Conservation (phyloP, 345 rosid genomes). For the rapeseed (Brassica napus) region DNA sequence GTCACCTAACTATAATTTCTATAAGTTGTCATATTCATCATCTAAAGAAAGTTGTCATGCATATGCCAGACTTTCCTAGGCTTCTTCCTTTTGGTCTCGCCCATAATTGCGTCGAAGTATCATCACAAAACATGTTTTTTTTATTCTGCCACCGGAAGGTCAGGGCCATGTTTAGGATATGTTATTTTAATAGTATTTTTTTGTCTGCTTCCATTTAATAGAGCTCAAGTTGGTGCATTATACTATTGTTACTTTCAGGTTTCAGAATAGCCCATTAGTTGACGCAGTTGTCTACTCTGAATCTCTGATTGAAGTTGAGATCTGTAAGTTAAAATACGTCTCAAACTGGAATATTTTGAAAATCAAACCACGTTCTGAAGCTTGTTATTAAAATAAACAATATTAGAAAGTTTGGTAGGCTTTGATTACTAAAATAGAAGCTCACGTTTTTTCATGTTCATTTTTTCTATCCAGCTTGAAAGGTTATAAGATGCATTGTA, state of each 20-base stretch:
- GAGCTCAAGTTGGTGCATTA: not conserved
- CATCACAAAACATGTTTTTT: not conserved
- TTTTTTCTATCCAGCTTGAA: not conserved
- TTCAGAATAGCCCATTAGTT: not conserved
- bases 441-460: not conserved
- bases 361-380: not conserved
- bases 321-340: not conserved
- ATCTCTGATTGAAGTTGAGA: not conserved
- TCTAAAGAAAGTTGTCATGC: too few relatives aligned
- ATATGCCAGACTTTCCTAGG: too few relatives aligned
- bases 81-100: too few relatives aligned
- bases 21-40: too few relatives aligned
- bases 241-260: not conserved
- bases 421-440: not conserved
- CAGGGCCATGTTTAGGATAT: not conserved
- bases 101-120: too few relatives aligned
- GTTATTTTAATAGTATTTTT: not conserved
- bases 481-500: not conserved
- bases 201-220: not conserved
- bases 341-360: not conserved
- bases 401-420: not conserved
- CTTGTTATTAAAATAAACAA: not conserved
- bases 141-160: not conserved
- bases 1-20: too few relatives aligned
- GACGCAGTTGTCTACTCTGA: not conserved